Conservation (phyloP, 2,329 filamentous ascomycete species). For the Colletotrichum tropicale region DNA sequence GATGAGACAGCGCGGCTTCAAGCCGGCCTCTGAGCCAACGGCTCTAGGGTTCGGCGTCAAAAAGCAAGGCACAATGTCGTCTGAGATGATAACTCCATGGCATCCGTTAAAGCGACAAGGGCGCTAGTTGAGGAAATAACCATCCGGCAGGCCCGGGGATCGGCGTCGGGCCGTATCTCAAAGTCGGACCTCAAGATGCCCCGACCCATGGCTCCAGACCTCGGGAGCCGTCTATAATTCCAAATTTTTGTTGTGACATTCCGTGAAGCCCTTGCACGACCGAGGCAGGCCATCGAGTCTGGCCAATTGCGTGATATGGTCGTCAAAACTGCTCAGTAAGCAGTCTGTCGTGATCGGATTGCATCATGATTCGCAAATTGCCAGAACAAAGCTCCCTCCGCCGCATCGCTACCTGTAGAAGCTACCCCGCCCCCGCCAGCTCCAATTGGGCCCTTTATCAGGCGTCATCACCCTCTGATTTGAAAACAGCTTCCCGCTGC, state of each 20-base stretch:
- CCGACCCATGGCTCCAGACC: not conserved
- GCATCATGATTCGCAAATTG: constrained; percentile 11
- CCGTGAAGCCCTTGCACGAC: not conserved
- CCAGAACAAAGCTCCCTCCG: not conserved
- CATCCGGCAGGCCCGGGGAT: not conserved
- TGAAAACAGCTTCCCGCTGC: not conserved
- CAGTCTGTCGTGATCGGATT: constrained; percentile 5
- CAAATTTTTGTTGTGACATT: not conserved
- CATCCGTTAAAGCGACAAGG: not conserved
- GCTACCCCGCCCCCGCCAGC: constrained; percentile 15
- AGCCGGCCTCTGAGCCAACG: not conserved
- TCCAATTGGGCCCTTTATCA: not conserved
- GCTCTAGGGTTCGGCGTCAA: not conserved
- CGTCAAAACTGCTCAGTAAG: constrained; percentile 1
- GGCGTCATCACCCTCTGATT: not conserved
- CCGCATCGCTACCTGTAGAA: not conserved
- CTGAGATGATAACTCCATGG: not conserved
- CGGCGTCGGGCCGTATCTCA: not conserved
- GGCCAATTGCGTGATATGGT: not conserved
- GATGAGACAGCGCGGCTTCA: not conserved
- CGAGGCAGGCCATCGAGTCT: not conserved
- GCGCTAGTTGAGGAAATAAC: not conserved
- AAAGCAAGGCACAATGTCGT: not conserved
- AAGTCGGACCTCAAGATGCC: not conserved
- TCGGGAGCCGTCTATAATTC: not conserved